Evolutionary conservation across 495 filamentous ascomycete genomes (phyloP).

Genomic region (Penicillium chermesinum): DNA sequence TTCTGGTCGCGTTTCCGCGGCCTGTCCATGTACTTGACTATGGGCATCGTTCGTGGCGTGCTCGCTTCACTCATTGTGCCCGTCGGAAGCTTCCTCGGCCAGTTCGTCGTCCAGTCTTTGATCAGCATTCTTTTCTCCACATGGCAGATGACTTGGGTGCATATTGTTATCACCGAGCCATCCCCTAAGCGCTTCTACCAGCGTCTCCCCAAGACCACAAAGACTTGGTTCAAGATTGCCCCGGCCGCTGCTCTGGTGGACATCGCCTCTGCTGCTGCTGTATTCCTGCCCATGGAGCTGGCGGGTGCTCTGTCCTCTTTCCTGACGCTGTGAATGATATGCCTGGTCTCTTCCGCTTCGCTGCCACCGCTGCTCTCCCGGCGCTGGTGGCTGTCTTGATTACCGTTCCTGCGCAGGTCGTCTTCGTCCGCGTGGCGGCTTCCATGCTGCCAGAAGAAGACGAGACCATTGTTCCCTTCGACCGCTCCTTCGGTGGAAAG

Average conservation of each 20-base stretch:
- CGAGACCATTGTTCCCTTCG: slow-evolving; percentile 72
- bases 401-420: slow-evolving; percentile 56
- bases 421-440: slow-evolving; percentile 64
- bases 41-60: slow-evolving; percentile 24
- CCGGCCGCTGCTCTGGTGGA: slow-evolving; percentile 47
- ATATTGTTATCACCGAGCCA: slow-evolving; percentile 56
- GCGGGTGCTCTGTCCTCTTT: slow-evolving; percentile 24
- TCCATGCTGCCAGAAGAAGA: slow-evolving; percentile 64
- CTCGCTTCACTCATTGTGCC: slow-evolving; percentile 22
- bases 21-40: slow-evolving; percentile 34
- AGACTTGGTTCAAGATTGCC: slow-evolving; percentile 45
- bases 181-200: slow-evolving; percentile 47
- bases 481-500: slow-evolving; percentile 61
- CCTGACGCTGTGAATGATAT: slow-evolving; percentile 11
- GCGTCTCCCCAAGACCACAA: slow-evolving; percentile 42
- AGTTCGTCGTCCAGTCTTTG: slow-evolving; percentile 36
- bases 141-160: slow-evolving; percentile 53
- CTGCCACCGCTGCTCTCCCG: slow-evolving; percentile 32
- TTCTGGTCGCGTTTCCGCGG: slow-evolving; percentile 56
- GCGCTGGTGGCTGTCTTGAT: slow-evolving; percentile 45
- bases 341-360: slow-evolving; percentile 25
- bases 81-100: slow-evolving; percentile 23
- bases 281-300: slow-evolving; percentile 35
- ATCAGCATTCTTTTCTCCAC: slow-evolving; percentile 42
- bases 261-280: slow-evolving; percentile 27